phyloP scores from a whole-genome alignment of 139 green algal genomes.

The Chlorella sp. region DNA sequence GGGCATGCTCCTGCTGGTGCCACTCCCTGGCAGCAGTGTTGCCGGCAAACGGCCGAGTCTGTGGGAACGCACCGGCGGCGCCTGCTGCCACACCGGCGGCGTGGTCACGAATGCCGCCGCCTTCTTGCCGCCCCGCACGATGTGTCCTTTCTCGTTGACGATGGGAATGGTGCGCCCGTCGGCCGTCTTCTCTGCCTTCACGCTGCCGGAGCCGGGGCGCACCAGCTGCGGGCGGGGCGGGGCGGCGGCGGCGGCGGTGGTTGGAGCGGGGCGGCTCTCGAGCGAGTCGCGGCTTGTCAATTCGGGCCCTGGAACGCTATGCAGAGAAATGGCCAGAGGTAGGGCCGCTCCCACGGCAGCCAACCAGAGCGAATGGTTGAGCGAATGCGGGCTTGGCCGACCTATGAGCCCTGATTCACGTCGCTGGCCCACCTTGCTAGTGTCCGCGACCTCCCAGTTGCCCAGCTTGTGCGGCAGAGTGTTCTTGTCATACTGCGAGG shows the following conservation, averaged over 20 bases:
- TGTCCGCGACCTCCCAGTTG: constrained; percentile 47
- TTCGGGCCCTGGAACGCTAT: too few relatives aligned
- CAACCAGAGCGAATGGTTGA: background rate
- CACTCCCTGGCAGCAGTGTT: too few relatives aligned
- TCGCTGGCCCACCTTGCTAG: constrained; percentile 34
- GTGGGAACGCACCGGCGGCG: background rate
- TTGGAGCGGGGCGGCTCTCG: background rate
- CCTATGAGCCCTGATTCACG: background rate
- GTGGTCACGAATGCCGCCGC: background rate
- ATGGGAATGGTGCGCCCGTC: constrained; percentile 26
- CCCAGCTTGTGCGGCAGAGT: constrained; percentile 40
- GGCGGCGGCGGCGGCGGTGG: background rate
- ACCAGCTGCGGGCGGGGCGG: background rate
- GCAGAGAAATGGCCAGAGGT: background rate
- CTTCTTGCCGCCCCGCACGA: constrained; percentile 7
- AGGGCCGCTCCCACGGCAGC: background rate
- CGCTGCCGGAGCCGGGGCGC: background rate
- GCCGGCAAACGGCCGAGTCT: too few relatives aligned
- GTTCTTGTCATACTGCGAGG: constrained; percentile 46
- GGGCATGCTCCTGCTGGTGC: too few relatives aligned
- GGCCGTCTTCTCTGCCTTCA: background rate
- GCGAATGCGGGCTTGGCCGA: background rate
- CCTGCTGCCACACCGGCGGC: background rate
- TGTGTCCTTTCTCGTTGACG: constrained; percentile 35
- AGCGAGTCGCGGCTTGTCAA: too few relatives aligned